Base-by-base conservation (phyloP, 441 rosid genomes). In the Adansonia gregorii region DNA sequence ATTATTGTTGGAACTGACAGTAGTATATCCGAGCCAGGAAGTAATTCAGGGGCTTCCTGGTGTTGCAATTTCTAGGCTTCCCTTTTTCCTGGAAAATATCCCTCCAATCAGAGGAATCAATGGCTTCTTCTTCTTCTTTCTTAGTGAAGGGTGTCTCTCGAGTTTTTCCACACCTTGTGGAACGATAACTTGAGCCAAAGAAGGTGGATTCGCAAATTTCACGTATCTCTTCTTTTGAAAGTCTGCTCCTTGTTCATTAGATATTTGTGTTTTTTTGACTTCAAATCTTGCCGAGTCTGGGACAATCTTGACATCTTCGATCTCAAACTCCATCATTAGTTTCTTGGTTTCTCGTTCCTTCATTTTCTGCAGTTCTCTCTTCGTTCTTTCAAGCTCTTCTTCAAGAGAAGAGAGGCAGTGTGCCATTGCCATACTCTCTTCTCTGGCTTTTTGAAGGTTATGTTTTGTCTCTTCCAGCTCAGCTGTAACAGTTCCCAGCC, bases 341-440 rank as follows among this genome's bases (percentile, higher is more conserved):
- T 75, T 87, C 69, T 82, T 72, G 11, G 74, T 58, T 41, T 82
- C 85, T 19, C 84, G 79, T 17, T 72, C 60, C 76, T 84, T 94
- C 60, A 96, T 56, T 64, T 78, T 84, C 35, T 78, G 89, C 56
- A 96, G 94, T 79, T 93, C 94, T 79, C 76, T 81, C 74, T 88
- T 96, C 71, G 99, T 92, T 17, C 82, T 78, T 58, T 91, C 92
- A 3, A 96, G 99, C 77, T 96, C 99, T 78, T 88, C 83, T 85
- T 86, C 79, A 17, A 94, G 90, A 68, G 85, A 90, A 56, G 85
- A 90, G 66, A 94, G 81, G 52, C 73, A 86, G 66, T 79, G 87
- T n/a, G 87, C 93, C 97, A 96, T 88, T 75, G 74, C 45, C 41
- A 65, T 76, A 46, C 88, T 80, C 76, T 91, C 92, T 78, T 88